Evolutionary conservation across 2,329 filamentous ascomycete species (phyloP), one percentile per base, ranked within the genome.

Genomic region (Penicillium sp.): DNA sequence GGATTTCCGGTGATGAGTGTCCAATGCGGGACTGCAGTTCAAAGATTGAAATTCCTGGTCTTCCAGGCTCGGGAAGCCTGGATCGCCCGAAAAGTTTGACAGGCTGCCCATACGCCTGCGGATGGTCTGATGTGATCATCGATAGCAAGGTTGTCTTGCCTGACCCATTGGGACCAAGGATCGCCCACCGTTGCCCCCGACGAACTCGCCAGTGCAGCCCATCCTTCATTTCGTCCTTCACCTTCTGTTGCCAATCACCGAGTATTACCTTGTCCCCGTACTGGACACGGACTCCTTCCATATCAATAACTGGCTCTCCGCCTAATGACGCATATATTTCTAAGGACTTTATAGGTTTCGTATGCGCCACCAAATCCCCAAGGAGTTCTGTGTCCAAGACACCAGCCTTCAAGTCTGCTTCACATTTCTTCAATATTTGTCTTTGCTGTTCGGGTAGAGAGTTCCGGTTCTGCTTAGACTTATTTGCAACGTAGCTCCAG

Each of bases 71-170:
- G 0, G 93, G 91, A 0, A 97, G 79, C 21, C 94, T 85, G 52
- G 87, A 88, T 23, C 86, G 85, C 1, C 91, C 91, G 69, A 99
- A 97, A 15, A 97, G 80, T 63, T 84, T 87, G 57, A 99, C 87
- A 0, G 93, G 92, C 25, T 92, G 83, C 0, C 90, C 90, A 71
- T 97, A 99, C 0, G 92, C 86, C 72, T 97, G 93, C 0, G 94
- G 94, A 65, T 99, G 94, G 67, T 99, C 94, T 1, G 93, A 97
- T 56, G 90, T 95, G 56, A 99, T 89, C 6, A 99, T 81, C 6
- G 91, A 94, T 29, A 97, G 83, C 38, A 99, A 82, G 0, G 94
- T 99, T 0, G 94, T 99, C 77, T 99, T 99, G 18, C 94, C 94
- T 0, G 91, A 96, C 13, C 83, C 94, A 65, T 99, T 97, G 32